Evolutionary conservation across 1,284 basidiomycete genomes (phyloP), one percentile per base, ranked within the genome.

Genomic region (Testicularia cyperi): DNA sequence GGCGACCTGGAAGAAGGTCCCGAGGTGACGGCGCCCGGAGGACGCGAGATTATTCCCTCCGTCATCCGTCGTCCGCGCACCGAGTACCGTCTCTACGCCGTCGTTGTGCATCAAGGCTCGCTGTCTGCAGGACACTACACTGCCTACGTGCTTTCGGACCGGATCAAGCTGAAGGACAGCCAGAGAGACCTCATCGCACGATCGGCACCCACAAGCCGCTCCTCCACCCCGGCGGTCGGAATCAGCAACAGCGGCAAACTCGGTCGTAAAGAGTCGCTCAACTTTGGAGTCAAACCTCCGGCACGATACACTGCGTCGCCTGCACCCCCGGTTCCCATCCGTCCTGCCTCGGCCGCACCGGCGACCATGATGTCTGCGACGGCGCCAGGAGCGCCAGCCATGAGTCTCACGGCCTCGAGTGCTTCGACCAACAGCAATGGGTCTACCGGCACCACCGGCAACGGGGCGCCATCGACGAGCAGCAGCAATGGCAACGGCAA

Each of bases 71-170:
- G 52, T 19, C 48, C 51, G 22, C 48, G 54, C 40, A 68, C 68
- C n/a, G 45, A 65, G 52, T 77, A 75, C 61, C 42, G 58, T 32
- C 65, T 75, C 21, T 77, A 69, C 33, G 88, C 89, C 19, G 87
- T 94, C 2, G 88, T 95, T 4, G 89, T 92, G 38, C 92, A 95
- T 28, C 62, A 66, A 30, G 70, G 68, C 20, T 62, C 64, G 29
- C 47, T 72, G 35, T 54, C 49, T 7, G 58, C 57, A 3, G 70
- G 70, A 10, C 70, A 72, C 40, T 72, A 72, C 34, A 72, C 68
- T 4, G 66, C 68, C 7, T 72, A 64, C 37, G 66, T 71, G 15
- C 49, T 68, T 15, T 63, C 67, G 16, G 65, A 68, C 29, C 19
- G 57, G 19, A 57, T 65, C 56, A 55, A 54, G 39, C 25, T 60